phyloP scores from a whole-genome alignment of 1,139 yeast genomes.

The Pichia sp. region DNA sequence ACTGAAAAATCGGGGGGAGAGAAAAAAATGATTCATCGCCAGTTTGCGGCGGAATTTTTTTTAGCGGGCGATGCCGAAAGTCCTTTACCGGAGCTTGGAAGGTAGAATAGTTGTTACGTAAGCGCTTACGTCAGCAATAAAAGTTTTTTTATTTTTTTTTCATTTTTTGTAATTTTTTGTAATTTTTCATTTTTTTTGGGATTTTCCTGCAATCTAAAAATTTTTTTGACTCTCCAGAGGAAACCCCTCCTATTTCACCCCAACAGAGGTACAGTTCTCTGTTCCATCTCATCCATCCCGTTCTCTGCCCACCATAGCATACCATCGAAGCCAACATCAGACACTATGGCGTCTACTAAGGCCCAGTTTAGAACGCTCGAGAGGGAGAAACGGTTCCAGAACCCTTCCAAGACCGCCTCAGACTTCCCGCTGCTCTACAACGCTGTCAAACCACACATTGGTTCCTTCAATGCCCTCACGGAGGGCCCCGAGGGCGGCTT shows the following conservation, averaged over 20 bases:
- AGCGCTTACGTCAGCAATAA: not conserved
- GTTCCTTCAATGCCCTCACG: conserved; percentile 91
- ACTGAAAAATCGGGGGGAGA: not conserved
- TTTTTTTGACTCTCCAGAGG: not conserved
- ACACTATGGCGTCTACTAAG: conserved; percentile 34
- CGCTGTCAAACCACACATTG: conserved; percentile 93
- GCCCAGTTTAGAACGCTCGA: conserved; percentile 79
- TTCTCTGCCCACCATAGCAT: too few relatives aligned
- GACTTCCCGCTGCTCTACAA: conserved; percentile 79
- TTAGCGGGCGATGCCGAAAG: not conserved
- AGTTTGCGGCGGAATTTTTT: too few relatives aligned
- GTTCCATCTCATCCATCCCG: not conserved
- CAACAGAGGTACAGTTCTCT: not conserved
- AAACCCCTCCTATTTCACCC: not conserved
- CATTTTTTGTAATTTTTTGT: not conserved
- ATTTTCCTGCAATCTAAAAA: not conserved
- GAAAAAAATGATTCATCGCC: too few relatives aligned
- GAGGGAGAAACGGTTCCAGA: conserved; percentile 76
- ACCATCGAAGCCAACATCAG: too few relatives aligned
- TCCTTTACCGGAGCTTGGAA: not conserved
- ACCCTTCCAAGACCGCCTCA: conserved; percentile 84
- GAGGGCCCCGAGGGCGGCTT: conserved; percentile 91
- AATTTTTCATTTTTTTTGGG: not conserved
- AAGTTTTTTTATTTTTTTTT: not conserved
- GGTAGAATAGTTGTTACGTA: not conserved